Percentiles rank a stretch among this genome's conserved stretches.
phyloP scores from a whole-genome alignment of 2,329 filamentous ascomycete species.

The Anthostomella pinea region DNA sequence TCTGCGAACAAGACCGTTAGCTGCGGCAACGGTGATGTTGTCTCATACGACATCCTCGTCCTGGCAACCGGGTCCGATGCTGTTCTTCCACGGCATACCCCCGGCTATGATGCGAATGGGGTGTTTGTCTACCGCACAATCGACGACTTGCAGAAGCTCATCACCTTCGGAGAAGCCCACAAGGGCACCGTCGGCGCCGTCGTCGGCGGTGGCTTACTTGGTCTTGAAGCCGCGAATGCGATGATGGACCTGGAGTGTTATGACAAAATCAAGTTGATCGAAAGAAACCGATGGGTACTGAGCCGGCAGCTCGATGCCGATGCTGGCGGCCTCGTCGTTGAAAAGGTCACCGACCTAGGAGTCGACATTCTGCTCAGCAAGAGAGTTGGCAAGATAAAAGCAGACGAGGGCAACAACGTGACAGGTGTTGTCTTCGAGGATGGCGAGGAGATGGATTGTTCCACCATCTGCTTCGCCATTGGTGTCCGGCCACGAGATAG shows the following conservation, averaged over 20 bases:
- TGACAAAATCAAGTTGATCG: slow-evolving; percentile 71
- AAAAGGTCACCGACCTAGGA: slow-evolving; percentile 75
- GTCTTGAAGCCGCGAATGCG: slow-evolving; percentile 85
- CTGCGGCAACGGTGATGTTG: slow-evolving; percentile 65
- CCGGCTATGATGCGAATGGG: slow-evolving; percentile 74
- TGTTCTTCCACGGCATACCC: slow-evolving; percentile 66
- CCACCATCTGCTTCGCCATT: slow-evolving; percentile 85
- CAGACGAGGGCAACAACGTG: slow-evolving; percentile 64
- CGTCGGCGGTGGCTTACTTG: slow-evolving; percentile 80
- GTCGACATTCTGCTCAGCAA: slow-evolving; percentile 78
- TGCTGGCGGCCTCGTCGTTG: slow-evolving; percentile 76
- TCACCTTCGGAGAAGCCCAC: slow-evolving; percentile 65
- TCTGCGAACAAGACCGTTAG: slow-evolving; percentile 62
- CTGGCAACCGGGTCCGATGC: slow-evolving; percentile 86
- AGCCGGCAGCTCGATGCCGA: slow-evolving; percentile 79
- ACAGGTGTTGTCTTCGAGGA: slow-evolving; percentile 77
- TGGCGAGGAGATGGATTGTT: slow-evolving; percentile 72
- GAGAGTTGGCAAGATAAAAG: slow-evolving; percentile 69
- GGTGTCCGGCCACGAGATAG: slow-evolving; percentile 81
- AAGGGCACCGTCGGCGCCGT: slow-evolving; percentile 71
- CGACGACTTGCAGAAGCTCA: slow-evolving; percentile 73
- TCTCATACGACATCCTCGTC: slow-evolving; percentile 77
- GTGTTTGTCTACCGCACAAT: slow-evolving; percentile 91
- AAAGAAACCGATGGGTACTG: slow-evolving; percentile 79
- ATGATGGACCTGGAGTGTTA: slow-evolving; percentile 84